phyloP scores from a whole-genome alignment of 2,329 filamentous ascomycete genomes.

The Fusarium tjaetaba region DNA sequence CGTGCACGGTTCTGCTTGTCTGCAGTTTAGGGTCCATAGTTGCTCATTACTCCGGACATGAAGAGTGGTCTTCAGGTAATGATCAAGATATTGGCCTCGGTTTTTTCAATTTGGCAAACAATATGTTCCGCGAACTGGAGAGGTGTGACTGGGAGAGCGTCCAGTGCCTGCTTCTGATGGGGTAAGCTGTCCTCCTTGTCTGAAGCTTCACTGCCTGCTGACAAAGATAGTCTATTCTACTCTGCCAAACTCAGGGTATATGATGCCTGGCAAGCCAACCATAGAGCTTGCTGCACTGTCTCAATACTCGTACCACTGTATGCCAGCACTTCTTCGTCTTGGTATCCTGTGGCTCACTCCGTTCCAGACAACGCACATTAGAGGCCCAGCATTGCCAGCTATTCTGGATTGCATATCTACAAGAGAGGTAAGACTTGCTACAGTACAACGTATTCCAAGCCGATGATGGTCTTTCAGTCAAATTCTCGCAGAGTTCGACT shows the following conservation, averaged over 20 bases:
- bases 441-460: background rate
- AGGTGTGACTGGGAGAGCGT: constrained; percentile 16
- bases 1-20: constrained; percentile 10
- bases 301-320: constrained; percentile 19
- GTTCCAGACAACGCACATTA: background rate
- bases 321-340: fast-evolving
- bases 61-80: constrained; percentile 1
- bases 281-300: constrained; percentile 22
- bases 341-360: background rate
- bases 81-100: constrained; percentile 1
- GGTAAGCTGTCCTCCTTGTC: background rate
- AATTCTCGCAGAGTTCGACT: constrained; percentile 29
- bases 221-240: constrained; percentile 15
- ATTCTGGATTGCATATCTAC: constrained; percentile 30
- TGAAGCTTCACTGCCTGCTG: no score
- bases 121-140: constrained; percentile 9
- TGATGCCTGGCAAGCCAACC: constrained; percentile 19
- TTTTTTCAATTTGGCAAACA: constrained; percentile 21
- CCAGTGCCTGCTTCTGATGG: constrained; percentile 25
- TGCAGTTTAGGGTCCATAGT: constrained; percentile 8
- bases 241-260: constrained; percentile 20
- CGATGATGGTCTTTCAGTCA: background rate
- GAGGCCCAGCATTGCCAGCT: constrained; percentile 25
- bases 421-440: constrained; percentile 10
- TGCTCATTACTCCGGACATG: constrained; percentile 1